Evolutionary conservation across 208 protist species (phyloP).

Genomic region (Leishmania martiniquensis): DNA sequence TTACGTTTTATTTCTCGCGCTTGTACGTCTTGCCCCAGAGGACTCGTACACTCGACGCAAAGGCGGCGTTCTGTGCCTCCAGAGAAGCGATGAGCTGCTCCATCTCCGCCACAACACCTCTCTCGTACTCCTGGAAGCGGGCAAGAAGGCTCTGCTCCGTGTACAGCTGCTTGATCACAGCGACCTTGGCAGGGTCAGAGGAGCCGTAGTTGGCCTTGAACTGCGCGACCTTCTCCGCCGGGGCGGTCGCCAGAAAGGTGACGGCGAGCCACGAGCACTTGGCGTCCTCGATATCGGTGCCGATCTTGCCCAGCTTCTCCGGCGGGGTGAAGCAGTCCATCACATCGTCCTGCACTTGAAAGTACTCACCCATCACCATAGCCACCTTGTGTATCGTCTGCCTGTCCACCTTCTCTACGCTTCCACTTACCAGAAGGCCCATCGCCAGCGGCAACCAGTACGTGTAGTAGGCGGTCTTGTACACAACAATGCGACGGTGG

Average conservation of each 20-base stretch:
- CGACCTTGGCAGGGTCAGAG: slow-evolving; percentile 72
- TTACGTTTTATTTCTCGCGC: slow-evolving; percentile 61
- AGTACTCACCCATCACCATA: slow-evolving; percentile 97
- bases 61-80: slow-evolving; percentile 37
- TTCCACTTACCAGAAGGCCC: slow-evolving; percentile 92
- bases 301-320: slow-evolving; percentile 97
- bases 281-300: slow-evolving; percentile 98
- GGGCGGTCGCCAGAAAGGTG: slow-evolving; percentile 76
- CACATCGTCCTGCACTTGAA: slow-evolving; percentile 98
- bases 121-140: slow-evolving; percentile 86
- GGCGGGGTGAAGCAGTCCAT: slow-evolving; percentile 97
- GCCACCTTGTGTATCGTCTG: slow-evolving; percentile 77
- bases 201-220: slow-evolving; percentile 94
- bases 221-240: slow-evolving; percentile 46
- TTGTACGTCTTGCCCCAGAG: slow-evolving; percentile 93
- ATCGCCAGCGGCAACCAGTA: slow-evolving; percentile 96
- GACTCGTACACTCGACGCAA: slow-evolving; percentile 62
- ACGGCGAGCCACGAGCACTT: slow-evolving; percentile 98
- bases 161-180: slow-evolving; percentile 91
- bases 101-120: slow-evolving; percentile 62
- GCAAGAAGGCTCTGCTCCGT: slow-evolving; percentile 69
- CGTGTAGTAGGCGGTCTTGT: slow-evolving; percentile 98
- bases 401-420: slow-evolving; percentile 59
- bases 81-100: slow-evolving; percentile 49
- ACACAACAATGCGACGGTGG: slow-evolving; percentile 95